Evolutionary conservation across 768 basidiomycete species (phyloP).

Genomic region (Mrakia gelida): DNA sequence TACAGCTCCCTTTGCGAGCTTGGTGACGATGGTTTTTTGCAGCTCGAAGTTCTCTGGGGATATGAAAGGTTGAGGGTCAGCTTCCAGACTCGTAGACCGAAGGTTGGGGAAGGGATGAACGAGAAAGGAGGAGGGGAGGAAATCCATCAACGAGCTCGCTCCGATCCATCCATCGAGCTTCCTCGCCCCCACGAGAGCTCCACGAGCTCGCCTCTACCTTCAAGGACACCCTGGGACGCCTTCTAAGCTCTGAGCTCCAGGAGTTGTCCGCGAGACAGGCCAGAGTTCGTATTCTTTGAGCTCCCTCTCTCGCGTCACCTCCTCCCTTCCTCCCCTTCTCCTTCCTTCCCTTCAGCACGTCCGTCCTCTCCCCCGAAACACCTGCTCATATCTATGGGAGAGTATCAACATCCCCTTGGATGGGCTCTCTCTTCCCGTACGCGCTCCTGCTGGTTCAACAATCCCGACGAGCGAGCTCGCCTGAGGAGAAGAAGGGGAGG

Average conservation of each 20-base stretch:
- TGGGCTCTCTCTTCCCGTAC: too few relatives aligned
- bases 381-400: background rate
- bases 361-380: too few relatives aligned
- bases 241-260: too few relatives aligned
- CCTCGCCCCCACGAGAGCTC: too few relatives aligned
- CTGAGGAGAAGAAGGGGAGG: background rate
- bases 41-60: constrained; percentile 21
- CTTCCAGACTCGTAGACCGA: background rate
- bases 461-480: background rate
- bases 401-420: too few relatives aligned
- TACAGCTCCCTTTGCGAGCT: constrained; percentile 20
- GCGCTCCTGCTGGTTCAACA: background rate
- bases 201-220: too few relatives aligned
- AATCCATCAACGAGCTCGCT: too few relatives aligned
- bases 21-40: constrained; percentile 25
- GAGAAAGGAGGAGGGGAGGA: background rate
- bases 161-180: too few relatives aligned
- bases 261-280: too few relatives aligned
- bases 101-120: background rate
- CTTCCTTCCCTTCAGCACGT: too few relatives aligned
- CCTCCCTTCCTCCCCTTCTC: background rate
- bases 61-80: background rate
- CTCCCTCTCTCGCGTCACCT: background rate
- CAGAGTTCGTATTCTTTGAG: too few relatives aligned
- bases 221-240: too few relatives aligned